Conservation (phyloP, 768 basidiomycete genomes). For the Collybia nuda region DNA sequence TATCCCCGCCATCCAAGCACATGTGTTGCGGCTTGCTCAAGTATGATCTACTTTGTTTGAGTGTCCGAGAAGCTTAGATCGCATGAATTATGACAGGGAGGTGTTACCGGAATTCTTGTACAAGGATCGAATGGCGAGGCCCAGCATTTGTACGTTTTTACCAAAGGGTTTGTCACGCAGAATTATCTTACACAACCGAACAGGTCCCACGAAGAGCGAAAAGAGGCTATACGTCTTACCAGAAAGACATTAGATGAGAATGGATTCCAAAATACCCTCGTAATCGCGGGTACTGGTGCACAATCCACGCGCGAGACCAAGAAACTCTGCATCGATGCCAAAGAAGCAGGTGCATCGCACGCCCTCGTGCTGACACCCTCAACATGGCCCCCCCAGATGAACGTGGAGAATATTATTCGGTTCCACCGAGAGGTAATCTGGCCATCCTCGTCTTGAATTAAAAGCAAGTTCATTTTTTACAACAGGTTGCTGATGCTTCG, state of each 20-base stretch:
- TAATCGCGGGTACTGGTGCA: slow-evolving; percentile 85
- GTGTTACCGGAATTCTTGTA: slow-evolving; percentile 69
- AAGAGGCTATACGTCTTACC: slow-evolving; percentile 59
- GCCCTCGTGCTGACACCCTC: slow-evolving; percentile 75
- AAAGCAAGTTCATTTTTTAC: slow-evolving; percentile 11
- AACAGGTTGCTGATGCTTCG: slow-evolving; percentile 64
- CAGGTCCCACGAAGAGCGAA: slow-evolving; percentile 68
- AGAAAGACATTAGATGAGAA: slow-evolving; percentile 71
- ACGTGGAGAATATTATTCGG: slow-evolving; percentile 54
- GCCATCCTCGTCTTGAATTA: not conserved
- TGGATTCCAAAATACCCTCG: slow-evolving; percentile 62
- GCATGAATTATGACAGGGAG: slow-evolving; percentile 48
- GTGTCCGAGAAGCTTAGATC: slow-evolving; percentile 8
- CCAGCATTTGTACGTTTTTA: slow-evolving; percentile 52
- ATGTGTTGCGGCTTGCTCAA: slow-evolving; percentile 72
- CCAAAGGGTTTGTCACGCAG: not conserved
- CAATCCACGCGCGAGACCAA: slow-evolving; percentile 77
- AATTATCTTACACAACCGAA: not conserved
- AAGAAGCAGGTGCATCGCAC: slow-evolving; percentile 80
- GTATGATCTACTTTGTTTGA: slow-evolving; percentile 33
- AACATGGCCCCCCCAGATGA: slow-evolving; percentile 69
- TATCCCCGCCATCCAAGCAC: slow-evolving; percentile 60
- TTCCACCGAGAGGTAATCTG: slow-evolving; percentile 61
- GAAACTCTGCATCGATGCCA: slow-evolving; percentile 68
- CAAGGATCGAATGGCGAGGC: slow-evolving; percentile 80